Evolutionary conservation across 257 asterid genomes (phyloP), one percentile per base, ranked within the genome.

Genomic region (Capsicum baccatum): DNA sequence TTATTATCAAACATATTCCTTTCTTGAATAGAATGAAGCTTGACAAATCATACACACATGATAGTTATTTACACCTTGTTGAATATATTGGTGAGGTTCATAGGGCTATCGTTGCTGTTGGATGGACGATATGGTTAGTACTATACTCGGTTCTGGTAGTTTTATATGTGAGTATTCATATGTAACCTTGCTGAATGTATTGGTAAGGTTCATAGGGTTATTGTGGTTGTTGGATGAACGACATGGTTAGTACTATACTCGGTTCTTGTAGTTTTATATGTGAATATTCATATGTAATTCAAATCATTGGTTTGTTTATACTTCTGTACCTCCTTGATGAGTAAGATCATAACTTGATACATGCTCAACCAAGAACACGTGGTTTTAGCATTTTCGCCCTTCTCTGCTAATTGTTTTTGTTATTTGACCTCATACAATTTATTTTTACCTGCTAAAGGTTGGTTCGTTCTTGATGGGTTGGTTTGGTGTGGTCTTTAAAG

Each of bases 401-500:
- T 62, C 55, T 8, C 8, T 78, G 0, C 3, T 55, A 10, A 52
- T 83, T 79, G 52, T 10, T 55, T 64, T 26, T 55, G 37, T 70
- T 9, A 9, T 48, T 70, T 9, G 19, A 79, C 67, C 71, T 79
- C 33, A 79, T 79, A 33, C 73, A 73, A 57, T 44, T 35, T 80
- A 19, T 59, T 37, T 62, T 12, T 50, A 15, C 56, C 26, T 39
- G 52, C 64, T 82, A 64, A 88, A 95, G 99, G 94, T 95, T 63
- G 99, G 99, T 86, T 96, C 98, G 1, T 96, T 94, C 90, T 89
- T 96, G 85, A 96, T 96, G 99, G 99, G 99, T 12, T 95, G 99
- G 99, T 88, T 93, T 35, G 99, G 98, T 12, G 94, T 94, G 21
- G 96, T 93, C 60, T 95, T 95, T 76, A 97, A 97, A 89, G 91